Evolutionary conservation across 176 grass and related monocot species (phyloP).

Genomic region (Cenchrus fungigraminus): DNA sequence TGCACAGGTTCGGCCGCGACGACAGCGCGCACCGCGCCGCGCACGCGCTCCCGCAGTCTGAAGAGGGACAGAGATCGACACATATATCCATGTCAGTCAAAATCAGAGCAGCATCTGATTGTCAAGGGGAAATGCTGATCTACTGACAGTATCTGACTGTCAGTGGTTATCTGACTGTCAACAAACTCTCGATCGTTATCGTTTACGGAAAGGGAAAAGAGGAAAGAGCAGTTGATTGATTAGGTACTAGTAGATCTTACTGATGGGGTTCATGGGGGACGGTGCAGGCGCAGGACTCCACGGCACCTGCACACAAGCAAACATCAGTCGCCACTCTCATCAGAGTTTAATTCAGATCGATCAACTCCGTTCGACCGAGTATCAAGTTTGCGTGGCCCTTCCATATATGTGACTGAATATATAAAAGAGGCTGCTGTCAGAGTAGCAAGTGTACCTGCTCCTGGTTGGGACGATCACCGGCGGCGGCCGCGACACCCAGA

Average conservation of each 20-base stretch:
- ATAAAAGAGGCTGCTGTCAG: too few relatives aligned
- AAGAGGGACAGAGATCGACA: background rate
- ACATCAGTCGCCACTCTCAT: background rate
- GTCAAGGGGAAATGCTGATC: background rate
- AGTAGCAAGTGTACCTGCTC: background rate
- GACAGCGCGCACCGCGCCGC: constrained; percentile 26
- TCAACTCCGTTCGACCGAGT: too few relatives aligned
- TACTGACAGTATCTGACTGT: background rate
- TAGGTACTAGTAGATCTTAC: background rate
- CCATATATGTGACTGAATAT: too few relatives aligned
- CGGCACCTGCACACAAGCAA: background rate
- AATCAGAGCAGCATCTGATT: background rate
- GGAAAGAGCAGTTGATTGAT: background rate
- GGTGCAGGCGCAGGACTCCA: constrained; percentile 9
- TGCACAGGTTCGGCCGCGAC: constrained; percentile 38
- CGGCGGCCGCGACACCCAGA: background rate
- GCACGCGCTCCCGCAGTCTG: constrained; percentile 38
- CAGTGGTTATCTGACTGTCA: too few relatives aligned
- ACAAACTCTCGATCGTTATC: too few relatives aligned
- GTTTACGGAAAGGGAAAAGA: background rate
- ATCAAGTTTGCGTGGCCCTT: too few relatives aligned
- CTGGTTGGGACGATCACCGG: background rate
- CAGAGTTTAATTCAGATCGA: background rate
- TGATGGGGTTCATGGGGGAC: constrained; percentile 3
- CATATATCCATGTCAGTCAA: background rate